A percentile compares a stretch with the other conserved stretches of the same genome.
Conservation (phyloP, 1,139 yeast species). For the Yarrowia galli region DNA sequence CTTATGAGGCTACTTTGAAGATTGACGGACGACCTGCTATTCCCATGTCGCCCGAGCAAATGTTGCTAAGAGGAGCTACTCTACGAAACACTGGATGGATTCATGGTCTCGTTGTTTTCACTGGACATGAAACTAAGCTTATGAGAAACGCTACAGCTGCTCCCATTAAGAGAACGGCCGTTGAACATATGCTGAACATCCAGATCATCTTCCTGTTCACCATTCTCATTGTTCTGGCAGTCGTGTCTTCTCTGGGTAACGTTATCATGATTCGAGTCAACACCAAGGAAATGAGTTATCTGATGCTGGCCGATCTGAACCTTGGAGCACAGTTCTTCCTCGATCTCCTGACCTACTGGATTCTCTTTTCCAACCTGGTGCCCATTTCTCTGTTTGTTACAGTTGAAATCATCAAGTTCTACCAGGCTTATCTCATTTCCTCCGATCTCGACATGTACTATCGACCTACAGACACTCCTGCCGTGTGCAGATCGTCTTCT, state of each 20-base stretch:
- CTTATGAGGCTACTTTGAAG: slow-evolving; percentile 89
- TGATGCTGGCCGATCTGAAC: slow-evolving; percentile 73
- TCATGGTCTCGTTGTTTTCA: slow-evolving; percentile 89
- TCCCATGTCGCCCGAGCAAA: slow-evolving; percentile 88
- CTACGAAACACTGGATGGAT: slow-evolving; percentile 95
- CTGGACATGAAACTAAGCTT: slow-evolving; percentile 97
- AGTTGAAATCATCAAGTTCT: slow-evolving; percentile 91
- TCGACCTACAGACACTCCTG: slow-evolving; percentile 87
- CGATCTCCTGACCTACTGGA: slow-evolving; percentile 93
- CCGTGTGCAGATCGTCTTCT: slow-evolving; percentile 93
- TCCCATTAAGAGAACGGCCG: slow-evolving; percentile 96
- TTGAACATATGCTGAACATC: slow-evolving; percentile 90
- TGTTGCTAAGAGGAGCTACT: slow-evolving; percentile 93
- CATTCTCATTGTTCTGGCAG: slow-evolving; percentile 73
- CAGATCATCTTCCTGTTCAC: slow-evolving; percentile 89
- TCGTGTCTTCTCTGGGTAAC: slow-evolving; percentile 87
- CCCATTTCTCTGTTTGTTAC: slow-evolving; percentile 94
- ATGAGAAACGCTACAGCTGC: slow-evolving; percentile 99
- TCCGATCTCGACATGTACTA: slow-evolving; percentile 94
- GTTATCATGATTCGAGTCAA: slow-evolving; percentile 73
- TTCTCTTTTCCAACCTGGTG: slow-evolving; percentile 90
- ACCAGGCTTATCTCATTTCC: slow-evolving; percentile 92
- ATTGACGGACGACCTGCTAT: slow-evolving; percentile 56
- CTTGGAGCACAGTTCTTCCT: slow-evolving; percentile 77
- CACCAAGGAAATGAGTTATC: slow-evolving; percentile 63